Percentiles rank a stretch among this genome's conserved stretches.
These are phyloP conservation scores for Verticillium zaregamsianum DNA, from an alignment of 2,329 filamentous ascomycete genomes.

Conservation along the genomic window DNA sequence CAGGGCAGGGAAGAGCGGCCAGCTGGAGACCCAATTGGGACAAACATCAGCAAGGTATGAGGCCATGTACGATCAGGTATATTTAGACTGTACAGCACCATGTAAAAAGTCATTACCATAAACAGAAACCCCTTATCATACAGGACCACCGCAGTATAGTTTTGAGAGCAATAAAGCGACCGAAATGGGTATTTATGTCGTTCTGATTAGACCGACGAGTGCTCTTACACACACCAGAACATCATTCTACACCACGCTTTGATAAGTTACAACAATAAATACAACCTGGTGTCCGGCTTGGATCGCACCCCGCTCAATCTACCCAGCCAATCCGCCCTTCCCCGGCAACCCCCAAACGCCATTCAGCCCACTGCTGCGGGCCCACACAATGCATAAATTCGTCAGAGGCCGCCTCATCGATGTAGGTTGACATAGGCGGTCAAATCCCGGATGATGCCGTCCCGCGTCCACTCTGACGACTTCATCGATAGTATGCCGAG, in stretches of 20 bases:
- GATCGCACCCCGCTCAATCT: background rate
- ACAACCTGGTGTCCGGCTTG: background rate
- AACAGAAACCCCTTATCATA: no score
- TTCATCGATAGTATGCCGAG: slow-evolving; percentile 64
- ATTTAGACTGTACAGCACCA: background rate
- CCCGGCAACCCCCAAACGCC: background rate
- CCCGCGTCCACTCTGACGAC: slow-evolving; percentile 57
- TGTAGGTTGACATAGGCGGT: slow-evolving; percentile 58
- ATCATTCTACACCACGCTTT: background rate
- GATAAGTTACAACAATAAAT: background rate
- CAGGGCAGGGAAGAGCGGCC: no score
- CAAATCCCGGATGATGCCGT: slow-evolving; percentile 64
- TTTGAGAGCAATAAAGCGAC: no score
- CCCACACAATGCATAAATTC: background rate
- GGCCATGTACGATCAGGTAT: background rate
- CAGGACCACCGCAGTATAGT: no score
- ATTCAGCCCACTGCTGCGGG: background rate
- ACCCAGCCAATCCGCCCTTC: background rate
- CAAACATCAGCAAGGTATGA: no score
- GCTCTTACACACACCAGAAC: background rate
- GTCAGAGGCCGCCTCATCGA: background rate
- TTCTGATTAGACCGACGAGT: background rate
- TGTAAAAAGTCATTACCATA: background rate
- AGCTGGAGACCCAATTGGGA: no score
- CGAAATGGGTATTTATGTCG: no score